phyloP scores from a whole-genome alignment of 345 rosid genomes.

The Citrus hindsii region DNA sequence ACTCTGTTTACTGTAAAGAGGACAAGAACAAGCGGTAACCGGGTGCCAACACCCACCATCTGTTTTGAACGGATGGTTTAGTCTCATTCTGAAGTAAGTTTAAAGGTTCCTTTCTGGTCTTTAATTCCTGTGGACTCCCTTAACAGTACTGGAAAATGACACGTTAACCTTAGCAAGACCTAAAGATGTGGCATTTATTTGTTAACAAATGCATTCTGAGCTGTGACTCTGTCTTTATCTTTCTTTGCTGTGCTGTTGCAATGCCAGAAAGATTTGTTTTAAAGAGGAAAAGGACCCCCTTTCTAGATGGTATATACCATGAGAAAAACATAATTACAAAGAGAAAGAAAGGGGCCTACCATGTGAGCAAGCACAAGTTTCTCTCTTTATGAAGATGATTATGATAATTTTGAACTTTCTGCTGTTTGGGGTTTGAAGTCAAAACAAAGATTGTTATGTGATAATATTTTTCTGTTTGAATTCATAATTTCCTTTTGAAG shows the following conservation, averaged over 20 bases:
- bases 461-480: constrained; percentile 10
- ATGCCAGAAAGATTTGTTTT: not conserved
- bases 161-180: not conserved
- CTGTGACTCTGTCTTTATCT: not conserved
- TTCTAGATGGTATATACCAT: not conserved
- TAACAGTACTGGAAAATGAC: not conserved
- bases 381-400: constrained; percentile 2
- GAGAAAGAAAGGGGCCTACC: constrained; percentile 21
- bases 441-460: constrained; percentile 12
- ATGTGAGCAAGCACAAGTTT: constrained; percentile 17
- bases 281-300: not conserved
- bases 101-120: not conserved
- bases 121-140: not conserved
- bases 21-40: not conserved
- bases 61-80: not conserved
- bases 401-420: constrained; percentile 17
- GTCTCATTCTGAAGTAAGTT: not conserved
- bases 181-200: not conserved
- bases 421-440: constrained; percentile 19
- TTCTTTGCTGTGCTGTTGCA: not conserved
- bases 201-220: not conserved
- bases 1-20: not conserved
- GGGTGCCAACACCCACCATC: not conserved
- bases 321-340: not conserved
- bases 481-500: constrained; percentile 11